phyloP scores from a whole-genome alignment of 805 yeast species.

The Metschnikowia kofuensis region DNA sequence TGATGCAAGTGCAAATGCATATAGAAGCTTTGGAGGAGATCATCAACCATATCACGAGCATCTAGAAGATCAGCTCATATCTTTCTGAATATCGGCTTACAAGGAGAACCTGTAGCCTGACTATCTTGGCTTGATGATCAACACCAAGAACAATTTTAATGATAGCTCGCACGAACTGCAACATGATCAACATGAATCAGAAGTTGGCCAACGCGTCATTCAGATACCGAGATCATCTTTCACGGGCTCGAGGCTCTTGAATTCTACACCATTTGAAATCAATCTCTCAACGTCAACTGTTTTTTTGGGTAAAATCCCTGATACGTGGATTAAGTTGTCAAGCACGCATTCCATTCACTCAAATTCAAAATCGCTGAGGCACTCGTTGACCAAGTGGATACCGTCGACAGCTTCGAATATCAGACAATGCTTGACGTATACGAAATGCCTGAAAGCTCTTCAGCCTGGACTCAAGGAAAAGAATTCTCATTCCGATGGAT shows the following conservation, averaged over 20 bases:
- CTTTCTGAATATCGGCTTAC: too few relatives aligned
- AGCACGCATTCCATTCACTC: not conserved
- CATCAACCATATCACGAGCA: too few relatives aligned
- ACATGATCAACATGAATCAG: not conserved
- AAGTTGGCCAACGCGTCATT: not conserved
- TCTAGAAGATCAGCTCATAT: too few relatives aligned
- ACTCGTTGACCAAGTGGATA: slow-evolving; percentile 5
- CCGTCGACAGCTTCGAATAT: slow-evolving; percentile 3
- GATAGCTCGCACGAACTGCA: not conserved
- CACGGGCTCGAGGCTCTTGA: slow-evolving; percentile 58
- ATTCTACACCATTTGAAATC: slow-evolving; percentile 48
- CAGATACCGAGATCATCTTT: slow-evolving; percentile 52
- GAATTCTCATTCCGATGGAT: not conserved
- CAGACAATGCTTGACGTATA: not conserved
- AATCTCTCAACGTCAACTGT: slow-evolving; percentile 46
- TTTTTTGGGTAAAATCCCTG: slow-evolving; percentile 59
- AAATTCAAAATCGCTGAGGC: not conserved
- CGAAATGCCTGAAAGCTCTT: not conserved
- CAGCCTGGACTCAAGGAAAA: not conserved
- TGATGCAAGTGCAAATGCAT: too few relatives aligned
- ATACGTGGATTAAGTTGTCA: slow-evolving; percentile 43
- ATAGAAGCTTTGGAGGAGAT: too few relatives aligned
- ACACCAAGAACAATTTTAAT: not conserved
- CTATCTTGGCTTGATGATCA: not conserved
- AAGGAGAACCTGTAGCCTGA: not conserved